phyloP scores from a whole-genome alignment of 805 yeast species.

The Spathaspora girioi region DNA sequence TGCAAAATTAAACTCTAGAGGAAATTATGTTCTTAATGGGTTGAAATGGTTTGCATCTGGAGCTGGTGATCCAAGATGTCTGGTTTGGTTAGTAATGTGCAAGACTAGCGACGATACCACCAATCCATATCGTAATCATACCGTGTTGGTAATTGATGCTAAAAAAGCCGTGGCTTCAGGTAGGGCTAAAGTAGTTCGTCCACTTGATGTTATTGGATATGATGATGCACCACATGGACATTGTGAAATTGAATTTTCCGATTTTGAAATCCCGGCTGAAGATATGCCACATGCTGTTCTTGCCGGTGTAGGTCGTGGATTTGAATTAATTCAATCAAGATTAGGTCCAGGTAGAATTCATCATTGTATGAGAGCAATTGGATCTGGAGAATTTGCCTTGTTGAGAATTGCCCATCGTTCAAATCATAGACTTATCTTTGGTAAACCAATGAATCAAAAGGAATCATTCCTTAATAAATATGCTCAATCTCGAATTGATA shows the following conservation, averaged over 20 bases:
- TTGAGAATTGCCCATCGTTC: constrained; percentile 48
- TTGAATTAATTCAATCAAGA: constrained; percentile 60
- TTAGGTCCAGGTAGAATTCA: constrained; percentile 70
- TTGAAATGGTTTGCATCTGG: constrained; percentile 72
- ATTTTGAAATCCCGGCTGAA: constrained; percentile 44
- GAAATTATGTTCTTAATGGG: constrained; percentile 52
- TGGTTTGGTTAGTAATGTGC: constrained; percentile 52
- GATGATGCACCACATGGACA: constrained; percentile 77
- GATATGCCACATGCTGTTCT: constrained; percentile 40
- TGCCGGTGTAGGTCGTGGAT: constrained; percentile 52
- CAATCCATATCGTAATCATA: constrained; percentile 47
- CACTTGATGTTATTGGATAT: constrained; percentile 52
- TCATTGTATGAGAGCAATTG: constrained; percentile 65
- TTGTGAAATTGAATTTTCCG: constrained; percentile 51
- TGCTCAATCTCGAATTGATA: constrained; percentile 51
- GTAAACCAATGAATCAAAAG: constrained; percentile 45
- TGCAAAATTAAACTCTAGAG: constrained; percentile 35
- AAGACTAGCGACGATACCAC: constrained; percentile 32
- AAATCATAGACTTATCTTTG: constrained; percentile 49
- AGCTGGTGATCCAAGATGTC: constrained; percentile 63
- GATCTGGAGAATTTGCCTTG: constrained; percentile 57
- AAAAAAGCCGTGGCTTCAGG: constrained; percentile 48
- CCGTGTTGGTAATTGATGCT: constrained; percentile 53
- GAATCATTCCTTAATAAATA: constrained; percentile 47
- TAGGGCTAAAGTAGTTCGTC: constrained; percentile 45